These are phyloP conservation scores for Sphaerobolus stellatus DNA, from an alignment of 1,284 basidiomycete genomes.

Conservation along the genomic window DNA sequence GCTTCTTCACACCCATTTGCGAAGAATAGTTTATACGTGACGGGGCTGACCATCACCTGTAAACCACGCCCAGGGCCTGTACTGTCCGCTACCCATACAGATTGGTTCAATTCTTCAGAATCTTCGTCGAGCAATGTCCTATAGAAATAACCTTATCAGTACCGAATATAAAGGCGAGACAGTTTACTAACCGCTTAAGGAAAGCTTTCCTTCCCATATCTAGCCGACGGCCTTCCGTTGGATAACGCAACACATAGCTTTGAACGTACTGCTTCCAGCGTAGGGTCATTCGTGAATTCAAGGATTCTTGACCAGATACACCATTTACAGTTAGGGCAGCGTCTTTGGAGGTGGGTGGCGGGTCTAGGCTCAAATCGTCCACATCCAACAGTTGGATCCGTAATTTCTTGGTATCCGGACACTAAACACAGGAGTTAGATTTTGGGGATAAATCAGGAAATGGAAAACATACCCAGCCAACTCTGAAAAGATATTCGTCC, in stretches of 20 bases:
- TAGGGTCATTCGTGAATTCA: conserved; percentile 39
- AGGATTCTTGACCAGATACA: neutral
- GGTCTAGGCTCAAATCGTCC: conserved; percentile 11
- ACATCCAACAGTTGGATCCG: conserved; percentile 11
- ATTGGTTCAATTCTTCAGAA: conserved; percentile 38
- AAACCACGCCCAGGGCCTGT: conserved; percentile 3
- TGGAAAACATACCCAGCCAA: conserved; percentile 77
- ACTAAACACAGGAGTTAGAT: neutral
- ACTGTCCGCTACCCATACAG: conserved; percentile 30
- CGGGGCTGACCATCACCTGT: conserved; percentile 13
- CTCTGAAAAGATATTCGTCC: conserved; percentile 89
- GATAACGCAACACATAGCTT: conserved; percentile 73
- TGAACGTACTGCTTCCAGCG: conserved; percentile 89
- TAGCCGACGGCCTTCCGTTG: conserved; percentile 65
- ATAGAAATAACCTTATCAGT: conserved; percentile 34
- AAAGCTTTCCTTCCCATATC: conserved; percentile 45
- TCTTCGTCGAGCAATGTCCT: conserved; percentile 20
- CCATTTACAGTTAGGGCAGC: conserved; percentile 28
- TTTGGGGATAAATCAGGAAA: neutral
- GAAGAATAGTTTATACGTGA: conserved; percentile 9
- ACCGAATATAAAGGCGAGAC: conserved; percentile 53
- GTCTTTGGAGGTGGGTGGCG: neutral
- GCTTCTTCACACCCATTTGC: conserved; percentile 8
- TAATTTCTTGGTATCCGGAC: neutral
- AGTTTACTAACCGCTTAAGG: conserved; percentile 40